A percentile compares a stretch with the other conserved stretches of the same genome.
These are phyloP conservation scores for Oenanthe javanica DNA, from an alignment of 140 eudicot species.

Conservation along the genomic window DNA sequence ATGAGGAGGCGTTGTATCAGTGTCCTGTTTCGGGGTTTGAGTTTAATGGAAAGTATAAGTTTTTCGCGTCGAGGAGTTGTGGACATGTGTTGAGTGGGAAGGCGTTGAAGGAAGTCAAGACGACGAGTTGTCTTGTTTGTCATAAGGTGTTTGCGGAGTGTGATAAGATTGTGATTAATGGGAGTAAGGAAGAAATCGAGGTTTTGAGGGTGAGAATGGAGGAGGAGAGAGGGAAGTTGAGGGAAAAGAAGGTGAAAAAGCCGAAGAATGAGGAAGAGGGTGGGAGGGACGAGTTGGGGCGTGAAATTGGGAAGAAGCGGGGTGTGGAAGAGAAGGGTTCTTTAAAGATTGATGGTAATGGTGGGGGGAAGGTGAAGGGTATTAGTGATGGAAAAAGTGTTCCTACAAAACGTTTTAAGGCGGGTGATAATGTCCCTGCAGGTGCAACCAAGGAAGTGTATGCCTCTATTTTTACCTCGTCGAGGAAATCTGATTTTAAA, in stretches of 20 bases:
- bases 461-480: conserved; percentile 81
- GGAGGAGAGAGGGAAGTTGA: conserved; percentile 35
- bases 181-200: conserved; percentile 69
- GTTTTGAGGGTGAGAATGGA: conserved; percentile 52
- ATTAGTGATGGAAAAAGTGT: conserved; percentile 18
- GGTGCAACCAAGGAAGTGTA: conserved; percentile 70
- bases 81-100: conserved; percentile 86
- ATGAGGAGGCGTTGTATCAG: conserved; percentile 36
- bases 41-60: conserved; percentile 81
- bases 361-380: conserved; percentile 21
- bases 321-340: conserved; percentile 31
- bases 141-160: conserved; percentile 59
- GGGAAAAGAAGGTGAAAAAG: conserved; percentile 52
- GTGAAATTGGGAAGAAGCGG: conserved; percentile 51
- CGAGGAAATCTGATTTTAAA: conserved; percentile 69
- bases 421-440: conserved; percentile 57
- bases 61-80: conserved; percentile 55
- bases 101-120: conserved; percentile 80
- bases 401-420: conserved; percentile 49
- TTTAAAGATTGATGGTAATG: conserved; percentile 33
- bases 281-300: conserved; percentile 7
- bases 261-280: conserved; percentile 26
- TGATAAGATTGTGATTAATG: conserved; percentile 79
- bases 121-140: conserved; percentile 63
- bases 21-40: conserved; percentile 76